Evolutionary conservation across 768 basidiomycete genomes (phyloP).

Genomic region (Lentinus brumalis): DNA sequence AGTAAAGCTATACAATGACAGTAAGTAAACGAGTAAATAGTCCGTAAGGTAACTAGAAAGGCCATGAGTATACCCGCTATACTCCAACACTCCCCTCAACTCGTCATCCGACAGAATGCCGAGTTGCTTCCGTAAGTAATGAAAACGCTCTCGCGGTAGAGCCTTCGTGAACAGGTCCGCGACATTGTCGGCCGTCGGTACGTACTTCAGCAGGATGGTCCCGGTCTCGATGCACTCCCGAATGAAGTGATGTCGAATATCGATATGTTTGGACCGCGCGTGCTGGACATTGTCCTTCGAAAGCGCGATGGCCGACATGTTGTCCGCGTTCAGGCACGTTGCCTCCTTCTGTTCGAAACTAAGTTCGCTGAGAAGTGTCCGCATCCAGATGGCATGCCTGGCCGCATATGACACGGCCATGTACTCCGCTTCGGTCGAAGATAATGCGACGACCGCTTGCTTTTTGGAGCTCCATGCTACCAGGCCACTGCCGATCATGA

Average conservation of each 20-base stretch:
- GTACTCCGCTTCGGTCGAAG: conserved; percentile 42
- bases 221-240: conserved; percentile 30
- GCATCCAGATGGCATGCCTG: conserved; percentile 26
- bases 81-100: conserved; percentile 10
- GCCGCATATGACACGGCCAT: conserved; percentile 33
- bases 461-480: conserved; percentile 33
- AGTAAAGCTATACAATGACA: no score
- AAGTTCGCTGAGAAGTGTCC: conserved; percentile 13
- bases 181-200: conserved; percentile 35
- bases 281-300: conserved; percentile 8
- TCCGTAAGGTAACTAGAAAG: no score
- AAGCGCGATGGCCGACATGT: conserved; percentile 11
- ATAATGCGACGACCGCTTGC: conserved; percentile 32
- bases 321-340: conserved; percentile 10
- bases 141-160: conserved; percentile 8
- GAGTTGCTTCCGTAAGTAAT: neutral
- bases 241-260: conserved; percentile 37
- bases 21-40: no score
- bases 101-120: neutral
- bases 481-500: conserved; percentile 31
- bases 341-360: conserved; percentile 2
- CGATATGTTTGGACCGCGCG: conserved; percentile 32
- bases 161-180: conserved; percentile 46
- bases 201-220: conserved; percentile 29
- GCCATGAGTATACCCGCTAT: no score